Base-by-base conservation (phyloP, 192 early-diverging fungal genomes). In the Rhizophlyctis rosea region DNA sequence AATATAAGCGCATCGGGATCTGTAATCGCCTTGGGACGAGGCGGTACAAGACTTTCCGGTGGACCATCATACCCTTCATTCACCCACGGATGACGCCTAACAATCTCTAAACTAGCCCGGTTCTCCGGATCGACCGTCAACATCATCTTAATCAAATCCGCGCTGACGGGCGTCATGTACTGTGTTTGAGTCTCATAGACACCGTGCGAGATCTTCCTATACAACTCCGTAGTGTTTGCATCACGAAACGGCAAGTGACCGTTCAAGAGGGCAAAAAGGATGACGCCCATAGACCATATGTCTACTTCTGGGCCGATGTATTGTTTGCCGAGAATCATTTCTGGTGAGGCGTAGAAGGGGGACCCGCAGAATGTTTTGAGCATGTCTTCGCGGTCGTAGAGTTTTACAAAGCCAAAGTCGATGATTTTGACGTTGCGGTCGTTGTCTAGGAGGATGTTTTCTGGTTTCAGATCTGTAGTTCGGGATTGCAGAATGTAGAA, bases 281-380 rank as follows among this genome's bases (percentile, higher is more conserved):
- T 93, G 3, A 97, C 91, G 14, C 96, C 96, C 74, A 91, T 88
- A 64, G 88, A 91, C 96, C 96, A 98, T 4, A 96, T 88, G 76
- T 98, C 96, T 5, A 97, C 95, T 72, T 97, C 95, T 30, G 91
- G 92, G 9, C 95, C 96, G 2, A 89, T 82, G 69, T 98, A 98
- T 36, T 76, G 68, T 35, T 76, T 72, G 1, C 79, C 79, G 27
- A 77, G 49, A 53, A 96, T 86, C 70, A 98, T 93, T 79, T 98
- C 95, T 49, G 81, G 81, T 54, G 81, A 72, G 2, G 81, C 81
- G 51, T 82, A 82, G 48, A 69, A 76, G n/a, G 81, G 75, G 9
- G 79, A 81, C 1, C 83, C 83, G 49, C 80, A 82, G 51, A 85
- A 82, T 11, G 77, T 81, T 33, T 85, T 75, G 18, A 84, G 67